A percentile compares a stretch with the other conserved stretches of the same genome.
Conservation (phyloP, 306 rosid species). For the Castanospermum australe region DNA sequence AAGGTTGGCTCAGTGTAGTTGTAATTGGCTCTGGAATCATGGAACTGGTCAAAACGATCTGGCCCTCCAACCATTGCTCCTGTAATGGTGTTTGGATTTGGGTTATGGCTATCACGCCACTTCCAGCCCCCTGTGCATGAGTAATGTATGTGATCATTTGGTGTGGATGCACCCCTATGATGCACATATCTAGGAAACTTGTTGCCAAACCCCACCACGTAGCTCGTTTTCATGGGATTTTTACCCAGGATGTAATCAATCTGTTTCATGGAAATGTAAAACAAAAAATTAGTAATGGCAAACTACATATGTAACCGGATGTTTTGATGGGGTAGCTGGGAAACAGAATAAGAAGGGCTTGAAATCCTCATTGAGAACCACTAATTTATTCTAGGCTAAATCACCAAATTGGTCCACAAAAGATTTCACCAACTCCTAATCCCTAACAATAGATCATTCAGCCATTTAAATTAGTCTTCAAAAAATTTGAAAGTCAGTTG, state of each 20-base stretch:
- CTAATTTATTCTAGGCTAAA: background rate
- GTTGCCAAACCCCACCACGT: constrained; percentile 58
- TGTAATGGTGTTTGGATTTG: constrained; percentile 49
- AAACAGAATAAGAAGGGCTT: background rate
- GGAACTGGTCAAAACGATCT: constrained; percentile 45
- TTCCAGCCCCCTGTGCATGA: constrained; percentile 56
- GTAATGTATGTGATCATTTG: constrained; percentile 42
- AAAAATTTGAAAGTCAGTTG: too few relatives aligned
- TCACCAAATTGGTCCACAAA: too few relatives aligned
- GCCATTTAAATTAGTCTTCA: too few relatives aligned
- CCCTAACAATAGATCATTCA: too few relatives aligned
- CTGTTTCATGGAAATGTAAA: constrained; percentile 27
- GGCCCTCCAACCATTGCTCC: constrained; percentile 89
- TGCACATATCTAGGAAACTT: constrained; percentile 56
- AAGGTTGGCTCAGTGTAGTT: constrained; percentile 59
- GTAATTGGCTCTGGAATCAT: constrained; percentile 38
- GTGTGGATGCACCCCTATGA: constrained; percentile 64
- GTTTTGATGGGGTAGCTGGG: too few relatives aligned
- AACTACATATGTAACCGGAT: background rate
- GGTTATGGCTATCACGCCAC: constrained; percentile 44
- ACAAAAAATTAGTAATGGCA: background rate
- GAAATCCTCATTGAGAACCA: background rate
- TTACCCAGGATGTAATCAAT: constrained; percentile 67
- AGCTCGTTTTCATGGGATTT: constrained; percentile 71
- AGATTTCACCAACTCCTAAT: too few relatives aligned